phyloP scores from a whole-genome alignment of 306 rosid genomes.

The Casuarina glauca region DNA sequence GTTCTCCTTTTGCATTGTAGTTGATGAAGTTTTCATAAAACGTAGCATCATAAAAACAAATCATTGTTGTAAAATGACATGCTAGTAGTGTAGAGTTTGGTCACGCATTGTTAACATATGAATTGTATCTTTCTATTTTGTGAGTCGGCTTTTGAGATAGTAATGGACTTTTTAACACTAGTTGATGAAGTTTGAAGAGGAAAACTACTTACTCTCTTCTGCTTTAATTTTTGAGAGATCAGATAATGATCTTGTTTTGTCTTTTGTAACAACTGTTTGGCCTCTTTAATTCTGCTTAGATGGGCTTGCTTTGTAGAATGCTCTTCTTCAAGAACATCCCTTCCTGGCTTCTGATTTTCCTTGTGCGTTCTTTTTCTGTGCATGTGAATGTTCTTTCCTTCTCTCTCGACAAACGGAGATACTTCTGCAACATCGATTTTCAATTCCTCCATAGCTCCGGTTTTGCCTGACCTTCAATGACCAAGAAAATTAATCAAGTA shows the following conservation, averaged over 20 bases:
- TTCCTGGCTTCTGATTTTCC: neutral
- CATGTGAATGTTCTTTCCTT: neutral
- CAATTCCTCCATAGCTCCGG: neutral
- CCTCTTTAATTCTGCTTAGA: slow-evolving; percentile 15
- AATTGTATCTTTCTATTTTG: too few relatives aligned
- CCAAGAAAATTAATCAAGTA: neutral
- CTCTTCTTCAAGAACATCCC: neutral
- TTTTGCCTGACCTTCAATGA: neutral
- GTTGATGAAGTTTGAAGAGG: too few relatives aligned
- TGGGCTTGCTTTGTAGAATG: neutral
- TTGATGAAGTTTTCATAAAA: too few relatives aligned
- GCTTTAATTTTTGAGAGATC: neutral
- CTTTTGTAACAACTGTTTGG: slow-evolving; percentile 1
- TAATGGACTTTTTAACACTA: too few relatives aligned
- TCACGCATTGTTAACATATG: too few relatives aligned
- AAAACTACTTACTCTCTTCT: neutral
- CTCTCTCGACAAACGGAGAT: neutral
- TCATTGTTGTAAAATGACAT: too few relatives aligned
- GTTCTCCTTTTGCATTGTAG: too few relatives aligned
- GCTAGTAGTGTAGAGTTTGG: too few relatives aligned
- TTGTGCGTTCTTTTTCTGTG: neutral
- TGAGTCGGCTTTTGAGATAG: too few relatives aligned
- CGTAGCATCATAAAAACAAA: too few relatives aligned
- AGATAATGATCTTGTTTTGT: neutral
- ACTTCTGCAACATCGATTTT: neutral